Base-by-base conservation (phyloP, 2,329 filamentous ascomycete genomes). In the Penicillium nordicum region DNA sequence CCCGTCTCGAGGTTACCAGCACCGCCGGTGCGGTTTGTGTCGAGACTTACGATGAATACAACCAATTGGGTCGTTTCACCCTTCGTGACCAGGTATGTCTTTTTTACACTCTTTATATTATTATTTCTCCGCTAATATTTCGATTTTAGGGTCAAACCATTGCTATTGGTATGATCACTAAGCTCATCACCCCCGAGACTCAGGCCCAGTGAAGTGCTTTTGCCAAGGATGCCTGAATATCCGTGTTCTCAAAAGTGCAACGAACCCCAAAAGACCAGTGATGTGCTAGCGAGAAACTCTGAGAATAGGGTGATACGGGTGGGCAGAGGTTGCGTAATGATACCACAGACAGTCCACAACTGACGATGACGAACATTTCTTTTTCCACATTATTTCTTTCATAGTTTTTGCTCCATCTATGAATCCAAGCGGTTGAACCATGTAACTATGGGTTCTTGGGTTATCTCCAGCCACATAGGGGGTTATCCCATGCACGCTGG, bases 151-250 rank as follows among this genome's bases (percentile, higher is more conserved):
- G 94, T 68, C 93, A 97, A 89, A 99, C 94, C 0, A 97, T 99
- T 79, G 94, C 94, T 55, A 99, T 99, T 79, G 94, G 94, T 71
- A 99, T 99, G 84, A 95, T 99, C 74, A 97, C 91, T 58, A 97
- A 92, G 83, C 84, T 99, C 59, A 85, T 89, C 65, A 50, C 51
- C 30, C 25, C 63, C 21, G 67, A 71, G 32, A 54, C 60, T 25
- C 63, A 66, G 29, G 57, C 36, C 27, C 30, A 44, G 50, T 57
- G 36, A 50, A 55, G 48, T 38, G 34, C 27, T 50, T 50, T 23
- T 14, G 14, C 48, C n/a, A 23, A 46, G 27, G 30, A 30, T 21
- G 29, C 36, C 48, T 52, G 12, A 27, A 55, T 46, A 21, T 55
- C 21, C 29, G 42, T 29, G 29, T 46, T 40, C 12, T 18, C 23